Evolutionary conservation across 306 rosid genomes (phyloP).

Genomic region (Cucurbita pepo): DNA sequence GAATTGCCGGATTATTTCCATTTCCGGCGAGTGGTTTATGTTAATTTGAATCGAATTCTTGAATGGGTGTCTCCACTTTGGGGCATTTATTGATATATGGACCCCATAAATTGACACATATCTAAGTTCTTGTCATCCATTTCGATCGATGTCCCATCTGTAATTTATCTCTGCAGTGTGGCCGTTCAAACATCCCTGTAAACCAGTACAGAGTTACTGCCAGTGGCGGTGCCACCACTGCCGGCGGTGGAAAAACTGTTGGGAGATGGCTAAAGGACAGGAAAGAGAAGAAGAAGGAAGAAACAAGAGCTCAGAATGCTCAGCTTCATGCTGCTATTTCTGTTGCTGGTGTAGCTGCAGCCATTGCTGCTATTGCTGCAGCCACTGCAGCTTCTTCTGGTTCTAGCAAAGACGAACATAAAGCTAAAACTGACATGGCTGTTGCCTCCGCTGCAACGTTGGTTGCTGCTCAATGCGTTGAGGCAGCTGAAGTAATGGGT

Average conservation of each 20-base stretch:
- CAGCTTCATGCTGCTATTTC: constrained; percentile 90
- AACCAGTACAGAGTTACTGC: constrained; percentile 27
- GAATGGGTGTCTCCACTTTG: neutral
- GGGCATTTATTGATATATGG: neutral
- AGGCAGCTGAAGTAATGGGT: constrained; percentile 83
- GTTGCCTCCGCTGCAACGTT: constrained; percentile 88
- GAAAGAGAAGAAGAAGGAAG: constrained; percentile 91
- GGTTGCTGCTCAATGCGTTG: constrained; percentile 91
- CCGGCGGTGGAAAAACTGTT: constrained; percentile 59
- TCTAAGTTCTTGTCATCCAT: neutral
- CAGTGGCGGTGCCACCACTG: constrained; percentile 7
- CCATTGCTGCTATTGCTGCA: constrained; percentile 67
- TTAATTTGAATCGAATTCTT: neutral
- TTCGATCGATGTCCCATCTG: constrained; percentile 4
- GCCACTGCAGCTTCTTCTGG: constrained; percentile 73
- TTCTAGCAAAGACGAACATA: constrained; percentile 49
- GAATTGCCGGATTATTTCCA: neutral
- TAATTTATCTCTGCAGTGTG: constrained; percentile 27
- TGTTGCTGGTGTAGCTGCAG: constrained; percentile 83
- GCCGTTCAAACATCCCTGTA: constrained; percentile 31
- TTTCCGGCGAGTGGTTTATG: neutral
- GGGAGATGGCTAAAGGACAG: constrained; percentile 92
- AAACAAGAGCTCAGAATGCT: constrained; percentile 76
- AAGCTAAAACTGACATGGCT: constrained; percentile 70
- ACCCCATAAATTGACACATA: constrained; percentile 3